These are phyloP conservation scores for Solanum tacnaense DNA, from an alignment of 257 asterid genomes.

Conservation along the genomic window DNA sequence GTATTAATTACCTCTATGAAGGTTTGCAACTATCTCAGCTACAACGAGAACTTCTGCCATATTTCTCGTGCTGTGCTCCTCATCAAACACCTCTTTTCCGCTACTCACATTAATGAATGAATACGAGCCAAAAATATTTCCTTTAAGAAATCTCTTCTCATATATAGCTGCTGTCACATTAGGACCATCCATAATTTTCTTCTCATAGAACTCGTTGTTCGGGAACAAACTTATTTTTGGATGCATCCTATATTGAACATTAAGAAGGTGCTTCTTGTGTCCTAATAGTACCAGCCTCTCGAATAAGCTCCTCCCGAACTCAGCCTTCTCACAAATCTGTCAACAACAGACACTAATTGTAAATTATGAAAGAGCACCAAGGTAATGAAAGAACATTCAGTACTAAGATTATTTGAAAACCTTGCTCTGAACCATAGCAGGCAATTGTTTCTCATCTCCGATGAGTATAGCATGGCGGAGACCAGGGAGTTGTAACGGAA, in stretches of 20 bases:
- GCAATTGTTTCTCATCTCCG: constrained; percentile 52
- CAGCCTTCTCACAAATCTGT: neutral
- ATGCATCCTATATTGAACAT: constrained; percentile 55
- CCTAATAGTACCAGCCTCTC: constrained; percentile 45
- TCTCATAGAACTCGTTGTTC: constrained; percentile 26
- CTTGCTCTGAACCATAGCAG: constrained; percentile 55
- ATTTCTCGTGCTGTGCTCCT: constrained; percentile 30
- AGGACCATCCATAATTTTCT: constrained; percentile 25
- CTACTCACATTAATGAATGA: constrained; percentile 43
- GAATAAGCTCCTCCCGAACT: constrained; percentile 46
- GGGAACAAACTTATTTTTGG: constrained; percentile 50
- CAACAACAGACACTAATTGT: neutral
- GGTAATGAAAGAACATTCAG: neutral
- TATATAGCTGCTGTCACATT: constrained; percentile 16
- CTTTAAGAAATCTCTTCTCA: constrained; percentile 24
- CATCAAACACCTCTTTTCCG: constrained; percentile 38
- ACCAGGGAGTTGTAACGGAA: constrained; percentile 41
- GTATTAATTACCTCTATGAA: constrained; percentile 30
- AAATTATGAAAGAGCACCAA: neutral
- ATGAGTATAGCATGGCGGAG: constrained; percentile 46
- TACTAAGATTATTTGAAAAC: neutral
- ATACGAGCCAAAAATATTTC: constrained; percentile 20
- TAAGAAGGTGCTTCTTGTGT: constrained; percentile 36
- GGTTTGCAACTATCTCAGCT: constrained; percentile 44
- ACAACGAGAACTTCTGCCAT: constrained; percentile 33